Percentiles rank a stretch among this genome's conserved stretches.
Conservation (phyloP, 2,329 filamentous ascomycete species). For the Botrytis tulipae region DNA sequence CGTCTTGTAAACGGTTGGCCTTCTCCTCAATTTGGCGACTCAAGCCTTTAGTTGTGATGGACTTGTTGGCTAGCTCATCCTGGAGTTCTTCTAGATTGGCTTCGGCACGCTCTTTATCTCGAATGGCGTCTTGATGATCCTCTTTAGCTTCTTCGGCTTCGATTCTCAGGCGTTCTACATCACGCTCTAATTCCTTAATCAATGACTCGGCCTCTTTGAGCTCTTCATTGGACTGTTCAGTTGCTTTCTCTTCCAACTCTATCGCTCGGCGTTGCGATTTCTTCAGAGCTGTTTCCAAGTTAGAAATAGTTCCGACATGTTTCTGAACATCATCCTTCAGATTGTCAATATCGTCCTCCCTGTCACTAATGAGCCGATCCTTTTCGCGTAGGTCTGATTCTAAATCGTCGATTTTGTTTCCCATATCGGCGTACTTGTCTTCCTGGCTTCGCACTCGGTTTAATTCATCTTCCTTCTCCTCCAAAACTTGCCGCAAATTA, state of each 20-base stretch:
- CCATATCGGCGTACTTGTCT: slow-evolving; percentile 63
- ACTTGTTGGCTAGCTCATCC: slow-evolving; percentile 77
- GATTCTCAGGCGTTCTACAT: slow-evolving; percentile 52
- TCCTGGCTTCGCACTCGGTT: slow-evolving; percentile 55
- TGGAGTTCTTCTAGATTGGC: slow-evolving; percentile 64
- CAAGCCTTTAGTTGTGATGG: slow-evolving; percentile 70
- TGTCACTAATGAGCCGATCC: slow-evolving; percentile 68
- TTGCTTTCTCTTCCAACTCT: slow-evolving; percentile 58
- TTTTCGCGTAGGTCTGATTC: slow-evolving; percentile 75
- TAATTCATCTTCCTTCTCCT: slow-evolving; percentile 52
- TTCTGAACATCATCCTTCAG: slow-evolving; percentile 56
- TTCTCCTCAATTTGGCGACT: slow-evolving; percentile 75
- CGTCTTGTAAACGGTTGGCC: slow-evolving; percentile 61
- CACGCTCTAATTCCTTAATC: slow-evolving; percentile 57
- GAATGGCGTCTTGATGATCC: slow-evolving; percentile 52
- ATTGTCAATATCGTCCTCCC: slow-evolving; percentile 71
- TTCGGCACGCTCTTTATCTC: slow-evolving; percentile 57
- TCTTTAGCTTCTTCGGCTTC: slow-evolving; percentile 55
- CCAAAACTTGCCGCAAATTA: slow-evolving; percentile 54
- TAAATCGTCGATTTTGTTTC: slow-evolving; percentile 72
- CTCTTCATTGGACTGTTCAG: slow-evolving; percentile 47
- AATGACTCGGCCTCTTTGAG: slow-evolving; percentile 40
- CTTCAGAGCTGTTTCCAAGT: slow-evolving; percentile 59
- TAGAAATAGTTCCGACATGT: slow-evolving; percentile 51
- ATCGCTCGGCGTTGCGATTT: slow-evolving; percentile 50